Base-by-base conservation (phyloP, 768 basidiomycete genomes). In the Fibroporia radiculosa region DNA sequence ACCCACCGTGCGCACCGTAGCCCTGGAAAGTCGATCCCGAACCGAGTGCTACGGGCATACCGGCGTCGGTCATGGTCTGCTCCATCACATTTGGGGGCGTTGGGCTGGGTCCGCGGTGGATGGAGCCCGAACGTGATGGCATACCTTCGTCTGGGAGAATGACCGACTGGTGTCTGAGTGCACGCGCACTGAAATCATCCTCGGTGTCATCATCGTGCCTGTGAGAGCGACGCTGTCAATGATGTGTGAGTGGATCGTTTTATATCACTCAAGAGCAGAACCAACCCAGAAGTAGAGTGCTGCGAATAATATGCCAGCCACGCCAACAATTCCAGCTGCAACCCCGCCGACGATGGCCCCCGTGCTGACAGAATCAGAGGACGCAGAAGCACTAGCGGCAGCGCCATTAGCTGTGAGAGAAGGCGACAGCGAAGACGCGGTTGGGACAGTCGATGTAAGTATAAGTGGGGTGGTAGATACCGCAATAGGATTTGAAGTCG, bases 11-110 rank as follows among this genome's bases (percentile, higher is more conserved):
- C 33, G 31, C 19, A 37, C 34, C 29, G 23, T 40, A 42, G 34
- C 22, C 40, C 26, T 40, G 44, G 25, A 34, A 25, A 6, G 44
- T n/a, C 22, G 23, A 25, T 14, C 24, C 34, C 6, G 18, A 28
- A 23, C 51, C 48, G n/a, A n/a, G n/a, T n/a, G n/a, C n/a, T n/a
- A n/a, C n/a, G n/a, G 44, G 45, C 23, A 41, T 40, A 11, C 53
- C 53, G 16, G 46, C 47, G 40, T 40, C 45, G 18, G 52, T 44
- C 43, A 66, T 61, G 36, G 66, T 49, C 50, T 71, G 73, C 36
- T 83, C 74, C 40, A 77, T 70, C 81, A 82, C 82, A 23, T 72
- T 68, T n/a, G 82, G 81, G 14, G 80, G 77, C 18, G 76, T 72
- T 14, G 75, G 75, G 47, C 75, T 75, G 55, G 62, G 71, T 0